Conservation (phyloP, 176 grass and related monocot genomes). For the Cymbopogon citratus region DNA sequence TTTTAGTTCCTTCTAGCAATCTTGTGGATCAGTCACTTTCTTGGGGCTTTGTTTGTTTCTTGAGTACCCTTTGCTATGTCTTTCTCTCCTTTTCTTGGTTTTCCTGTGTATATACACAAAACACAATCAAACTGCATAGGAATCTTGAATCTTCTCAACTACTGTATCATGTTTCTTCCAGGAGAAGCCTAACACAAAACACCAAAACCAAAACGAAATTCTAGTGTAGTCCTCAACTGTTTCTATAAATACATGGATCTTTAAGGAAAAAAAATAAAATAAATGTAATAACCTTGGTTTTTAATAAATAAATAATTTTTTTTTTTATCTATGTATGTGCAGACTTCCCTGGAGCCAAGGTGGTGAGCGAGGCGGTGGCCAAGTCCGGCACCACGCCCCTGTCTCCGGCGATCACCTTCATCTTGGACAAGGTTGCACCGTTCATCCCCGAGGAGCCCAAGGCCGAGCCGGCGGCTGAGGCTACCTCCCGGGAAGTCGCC, state of each 20-base stretch:
- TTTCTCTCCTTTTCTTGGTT: background rate
- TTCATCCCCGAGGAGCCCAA: constrained; percentile 63
- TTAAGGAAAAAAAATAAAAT: no score
- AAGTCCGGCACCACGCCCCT: constrained; percentile 54
- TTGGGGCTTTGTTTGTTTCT: background rate
- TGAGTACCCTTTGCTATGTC: no score
- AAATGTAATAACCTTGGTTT: no score
- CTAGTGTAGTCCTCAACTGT: background rate
- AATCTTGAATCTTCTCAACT: constrained; percentile 29
- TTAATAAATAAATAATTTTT: no score
- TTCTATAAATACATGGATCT: no score
- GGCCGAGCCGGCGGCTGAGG: background rate
- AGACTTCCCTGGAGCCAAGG: constrained; percentile 88
- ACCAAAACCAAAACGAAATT: background rate
- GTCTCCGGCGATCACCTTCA: constrained; percentile 52
- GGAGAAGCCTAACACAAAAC: constrained; percentile 9
- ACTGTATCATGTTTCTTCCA: constrained; percentile 11
- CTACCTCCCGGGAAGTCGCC: no score
- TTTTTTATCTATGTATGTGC: background rate
- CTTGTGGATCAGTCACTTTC: background rate
- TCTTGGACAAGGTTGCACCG: constrained; percentile 69
- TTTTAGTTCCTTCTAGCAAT: background rate
- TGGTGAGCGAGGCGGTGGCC: constrained; percentile 70
- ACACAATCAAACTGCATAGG: background rate
- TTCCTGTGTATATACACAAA: background rate